Evolutionary conservation across 768 basidiomycete genomes (phyloP).

Genomic region (Panus rudis): DNA sequence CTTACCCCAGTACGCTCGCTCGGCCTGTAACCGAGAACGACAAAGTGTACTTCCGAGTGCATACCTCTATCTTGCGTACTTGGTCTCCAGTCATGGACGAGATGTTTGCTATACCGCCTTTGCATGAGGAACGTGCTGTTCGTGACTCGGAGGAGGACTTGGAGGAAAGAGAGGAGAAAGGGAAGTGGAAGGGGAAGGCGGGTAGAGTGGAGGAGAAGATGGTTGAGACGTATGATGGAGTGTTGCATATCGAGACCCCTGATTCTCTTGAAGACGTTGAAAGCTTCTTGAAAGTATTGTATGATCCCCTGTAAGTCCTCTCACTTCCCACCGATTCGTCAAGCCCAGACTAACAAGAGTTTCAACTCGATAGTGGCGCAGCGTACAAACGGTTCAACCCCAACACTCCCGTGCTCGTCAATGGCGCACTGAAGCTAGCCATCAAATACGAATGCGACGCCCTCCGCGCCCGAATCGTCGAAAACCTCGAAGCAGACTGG

Average conservation of each 20-base stretch:
- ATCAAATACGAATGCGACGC: conserved; percentile 31
- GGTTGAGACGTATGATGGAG: conserved; percentile 23
- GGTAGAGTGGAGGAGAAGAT: conserved; percentile 1
- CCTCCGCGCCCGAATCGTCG: conserved; percentile 24
- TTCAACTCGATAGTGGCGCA: conserved; percentile 12
- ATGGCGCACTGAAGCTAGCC: conserved; percentile 26
- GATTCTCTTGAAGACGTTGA: conserved; percentile 22
- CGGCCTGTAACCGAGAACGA: conserved; percentile 7
- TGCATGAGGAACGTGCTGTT: conserved; percentile 5
- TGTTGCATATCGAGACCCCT: conserved; percentile 22
- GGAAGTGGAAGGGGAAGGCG: not conserved
- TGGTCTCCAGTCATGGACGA: conserved; percentile 22
- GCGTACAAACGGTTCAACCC: conserved; percentile 26
- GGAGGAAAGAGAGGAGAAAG: not conserved
- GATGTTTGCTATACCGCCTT: conserved; percentile 22
- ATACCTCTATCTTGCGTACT: conserved; percentile 18
- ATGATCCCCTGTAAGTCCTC: conserved; percentile 22
- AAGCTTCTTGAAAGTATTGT: conserved; percentile 21
- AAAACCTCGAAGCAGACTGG: conserved; percentile 30
- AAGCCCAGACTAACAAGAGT: not conserved
- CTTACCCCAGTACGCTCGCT: conserved; percentile 9
- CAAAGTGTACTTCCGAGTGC: conserved; percentile 20
- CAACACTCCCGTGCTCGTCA: conserved; percentile 25
- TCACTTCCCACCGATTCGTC: not conserved
- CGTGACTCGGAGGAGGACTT: not conserved